Conservation (phyloP, 2,329 filamentous ascomycete species). For the Paecilomyces sp. region DNA sequence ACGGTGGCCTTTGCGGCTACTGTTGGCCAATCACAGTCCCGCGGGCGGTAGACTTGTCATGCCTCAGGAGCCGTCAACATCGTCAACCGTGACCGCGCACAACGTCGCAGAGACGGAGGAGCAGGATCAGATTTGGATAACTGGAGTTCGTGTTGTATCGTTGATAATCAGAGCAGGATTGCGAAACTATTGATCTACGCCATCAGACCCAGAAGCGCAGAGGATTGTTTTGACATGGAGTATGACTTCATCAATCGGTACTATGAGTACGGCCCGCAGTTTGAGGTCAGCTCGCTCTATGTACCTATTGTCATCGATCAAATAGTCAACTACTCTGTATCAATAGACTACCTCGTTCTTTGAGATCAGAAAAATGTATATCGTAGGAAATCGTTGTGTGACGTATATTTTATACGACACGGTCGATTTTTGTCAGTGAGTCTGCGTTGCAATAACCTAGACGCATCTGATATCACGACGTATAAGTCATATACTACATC, state of each 20-base stretch:
- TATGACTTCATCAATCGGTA: background rate
- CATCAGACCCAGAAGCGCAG: background rate
- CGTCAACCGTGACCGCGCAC: background rate
- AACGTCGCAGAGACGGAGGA: background rate
- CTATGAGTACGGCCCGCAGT: background rate
- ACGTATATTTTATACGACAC: too few relatives aligned
- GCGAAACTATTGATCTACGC: background rate
- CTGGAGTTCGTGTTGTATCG: background rate
- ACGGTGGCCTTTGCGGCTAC: constrained; percentile 31
- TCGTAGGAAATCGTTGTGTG: too few relatives aligned
- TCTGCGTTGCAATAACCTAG: too few relatives aligned
- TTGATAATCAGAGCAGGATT: background rate
- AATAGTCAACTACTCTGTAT: background rate
- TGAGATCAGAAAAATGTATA: background rate
- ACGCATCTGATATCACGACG: too few relatives aligned
- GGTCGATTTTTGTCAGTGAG: too few relatives aligned
- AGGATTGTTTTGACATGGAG: background rate
- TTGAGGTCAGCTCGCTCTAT: background rate
- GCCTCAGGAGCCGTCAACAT: background rate
- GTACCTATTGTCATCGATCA: background rate
- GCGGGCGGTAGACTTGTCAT: constrained; percentile 13
- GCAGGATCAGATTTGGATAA: background rate
- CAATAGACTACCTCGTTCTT: background rate
- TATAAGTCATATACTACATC: too few relatives aligned
- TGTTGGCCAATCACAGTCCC: constrained; percentile 24